Base-by-base conservation (phyloP, 257 asterid species). In the Schizonepeta tenuifolia region DNA sequence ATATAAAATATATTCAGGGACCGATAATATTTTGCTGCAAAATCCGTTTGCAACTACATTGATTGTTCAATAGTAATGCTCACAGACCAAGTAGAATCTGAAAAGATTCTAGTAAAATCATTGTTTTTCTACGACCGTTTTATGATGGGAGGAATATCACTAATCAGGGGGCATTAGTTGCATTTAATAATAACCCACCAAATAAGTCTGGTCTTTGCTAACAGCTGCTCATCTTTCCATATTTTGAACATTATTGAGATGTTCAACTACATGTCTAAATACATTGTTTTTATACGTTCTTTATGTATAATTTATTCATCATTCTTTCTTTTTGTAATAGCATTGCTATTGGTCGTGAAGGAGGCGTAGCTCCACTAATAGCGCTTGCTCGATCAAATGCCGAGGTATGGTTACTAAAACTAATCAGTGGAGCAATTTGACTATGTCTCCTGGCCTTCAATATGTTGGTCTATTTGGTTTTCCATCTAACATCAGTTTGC, bases 281-380 rank as follows among this genome's bases (percentile, higher is more conserved):
- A 28, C 33, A 14, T 63, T 31, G 36, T 61, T 62, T 49, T 79
- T 50, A 17, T 74, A 47, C 10, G 44, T 36, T 66, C 17, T 20
- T 57, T 14, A 43, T 26, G 4, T 40, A 18, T 38, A 47, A 46
- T 7, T 15, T 33, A 22, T 74, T 75, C 22, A 12, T 66, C 20
- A 7, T 20, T n/a, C 40, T 72, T 50, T n/a, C 21, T n/a, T n/a
- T 65, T 33, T 78, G 36, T 61, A 18, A 73, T 71, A 92, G 97
- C 83, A 89, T 92, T 73, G 96, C 97, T 53, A 92, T 92, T 80
- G 97, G 98, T 58, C 86, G 81, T 47, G 97, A 83, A 89, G 98
- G 98, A 65, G 98, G 98, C 20, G 92, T 90, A 59, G 83, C 89
- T 18, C 96, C 98, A 59, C 91, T 92, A 65, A 88, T 92, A 70